Conservation (phyloP, 441 rosid genomes). For the Lepidium campestre region DNA sequence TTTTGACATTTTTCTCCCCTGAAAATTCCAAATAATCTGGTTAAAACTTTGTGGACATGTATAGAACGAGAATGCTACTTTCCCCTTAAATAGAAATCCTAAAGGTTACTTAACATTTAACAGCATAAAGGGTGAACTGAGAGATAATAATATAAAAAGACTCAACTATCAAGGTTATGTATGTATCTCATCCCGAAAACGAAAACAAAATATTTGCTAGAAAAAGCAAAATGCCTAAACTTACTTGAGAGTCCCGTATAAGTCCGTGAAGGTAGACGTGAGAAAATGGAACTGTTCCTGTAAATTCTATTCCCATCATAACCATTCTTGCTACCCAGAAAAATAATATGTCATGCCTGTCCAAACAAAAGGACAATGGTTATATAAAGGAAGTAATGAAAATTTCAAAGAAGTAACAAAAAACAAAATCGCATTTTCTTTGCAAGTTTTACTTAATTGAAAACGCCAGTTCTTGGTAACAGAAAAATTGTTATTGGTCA, state of each 20-base stretch:
- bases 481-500: conserved; percentile 2
- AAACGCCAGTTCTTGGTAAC: not conserved
- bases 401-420: not conserved
- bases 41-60: conserved; percentile 1
- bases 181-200: not conserved
- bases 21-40: conserved; percentile 22
- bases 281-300: conserved; percentile 87
- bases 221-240: conserved; percentile 4
- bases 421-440: conserved; percentile 1
- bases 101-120: not conserved
- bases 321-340: conserved; percentile 99
- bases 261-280: conserved; percentile 93
- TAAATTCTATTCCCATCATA: conserved; percentile 98
- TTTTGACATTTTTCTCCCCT: conserved; percentile 98
- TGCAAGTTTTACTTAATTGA: not conserved
- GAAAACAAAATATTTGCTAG: not conserved
- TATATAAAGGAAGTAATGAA: not conserved
- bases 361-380: conserved; percentile 33
- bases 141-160: not conserved
- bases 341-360: conserved; percentile 97
- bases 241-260: conserved; percentile 85
- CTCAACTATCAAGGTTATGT: not conserved
- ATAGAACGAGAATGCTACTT: conserved; percentile 1
- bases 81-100: not conserved
- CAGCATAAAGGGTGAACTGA: not conserved